Evolutionary conservation across 768 basidiomycete species (phyloP), one percentile per base, ranked within the genome.

Genomic region (Astraeus odoratus): DNA sequence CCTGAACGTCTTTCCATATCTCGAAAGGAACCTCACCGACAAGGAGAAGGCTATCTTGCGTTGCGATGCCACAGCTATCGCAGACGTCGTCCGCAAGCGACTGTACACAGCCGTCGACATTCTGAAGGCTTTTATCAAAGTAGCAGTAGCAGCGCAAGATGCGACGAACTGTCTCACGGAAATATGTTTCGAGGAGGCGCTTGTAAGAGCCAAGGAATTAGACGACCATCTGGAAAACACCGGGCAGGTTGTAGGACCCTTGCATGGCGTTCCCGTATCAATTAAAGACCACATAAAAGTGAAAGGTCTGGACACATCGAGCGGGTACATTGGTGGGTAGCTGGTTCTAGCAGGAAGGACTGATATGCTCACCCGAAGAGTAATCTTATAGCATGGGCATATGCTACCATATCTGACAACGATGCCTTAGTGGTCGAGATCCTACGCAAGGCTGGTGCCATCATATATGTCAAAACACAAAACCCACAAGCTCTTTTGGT

Each of bases 141-240:
- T 52, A 29, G 60, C 63, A 1, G 43, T 60, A 42, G 54, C 53
- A 5, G 52, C 63, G n/a, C 65, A 64, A 40, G 52, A 64, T 26
- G 46, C 56, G 43, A 73, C 73, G 5, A 76, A 76, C 50, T 80
- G 78, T 53, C 58, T 80, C 18, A 75, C 77, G 13, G 78, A 81
- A 48, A 73, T 81, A 39, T 79, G 78, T 49, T 66, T 79, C 48
- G 71, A 75, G 18, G 67, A 73, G n/a, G 75, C 70, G 3, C 58
- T 77, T 34, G 49, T 57, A 42, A 64, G 70, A 33, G 80, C 81
- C 4, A 60, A 53, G 39, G 64, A 77, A 49, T 63, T 81, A 18
- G 80, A 82, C 52, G 67, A 61, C 19, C 56, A 75, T 54, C 56
- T 75, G 25, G 43, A 54, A 13, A 50, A 61, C 44, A 80, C 74